Base-by-base conservation (phyloP, 2,329 filamentous ascomycete genomes). In the Ophiostoma sp. region DNA sequence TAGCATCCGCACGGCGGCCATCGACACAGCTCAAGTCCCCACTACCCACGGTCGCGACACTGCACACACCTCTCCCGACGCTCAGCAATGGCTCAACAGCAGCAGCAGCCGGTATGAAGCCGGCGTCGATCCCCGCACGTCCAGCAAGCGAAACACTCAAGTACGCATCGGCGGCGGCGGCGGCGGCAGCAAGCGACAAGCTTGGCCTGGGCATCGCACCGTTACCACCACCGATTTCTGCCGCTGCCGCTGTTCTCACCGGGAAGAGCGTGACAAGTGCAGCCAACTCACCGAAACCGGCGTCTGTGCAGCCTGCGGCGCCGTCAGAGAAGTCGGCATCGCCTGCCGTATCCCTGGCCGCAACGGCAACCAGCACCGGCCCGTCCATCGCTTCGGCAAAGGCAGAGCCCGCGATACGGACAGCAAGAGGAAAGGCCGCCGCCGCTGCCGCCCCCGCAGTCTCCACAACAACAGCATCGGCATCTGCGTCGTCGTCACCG, bases 131-230 rank as follows among this genome's bases (percentile, higher is more conserved):
- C 74, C 95, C 95, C 1, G 88, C 91, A 69, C 87, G 94, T 77
- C 88, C 91, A 6, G 90, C 92, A 4, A 93, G 93, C 64, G 94
- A 98, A 77, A 92, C 91, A 1, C 83, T 99, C 73, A 98, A 98
- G 79, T 99, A 99, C 77, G 95, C 95, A 62, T 98, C 95, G 49
- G 95, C 95, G 0, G 95, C 95, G 0, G 95, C 95, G 0, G 95
- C 95, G 0, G 95, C 94, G 0, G 94, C 95, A 0, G 92, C 93
- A 63, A 93, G 87, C 77, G 93, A 97, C 73, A 85, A 82, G 79
- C 93, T 92, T 81, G 94, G 89, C 76, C 89, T 98, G 42, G 95
- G 95, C 40, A 97, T 99, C 75, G 89, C 94, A 69, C 95, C 95
- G 55, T 83, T 98, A 75, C 95, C 95, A 68, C 94, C 95, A 71